Evolutionary conservation across 306 rosid genomes (phyloP).

Genomic region (Prosopis cineraria): DNA sequence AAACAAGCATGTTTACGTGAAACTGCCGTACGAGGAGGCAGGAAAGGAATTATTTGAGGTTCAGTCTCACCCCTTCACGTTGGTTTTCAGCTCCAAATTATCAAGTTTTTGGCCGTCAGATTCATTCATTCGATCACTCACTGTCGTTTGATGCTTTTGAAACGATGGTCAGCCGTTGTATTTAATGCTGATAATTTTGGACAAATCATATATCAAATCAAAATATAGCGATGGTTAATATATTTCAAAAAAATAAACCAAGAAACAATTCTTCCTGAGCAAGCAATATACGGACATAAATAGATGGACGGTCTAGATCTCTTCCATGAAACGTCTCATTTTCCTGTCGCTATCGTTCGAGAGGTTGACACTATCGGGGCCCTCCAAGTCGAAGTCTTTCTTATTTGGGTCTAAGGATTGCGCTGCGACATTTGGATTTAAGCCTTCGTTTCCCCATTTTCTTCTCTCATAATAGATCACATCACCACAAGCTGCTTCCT

Average conservation of each 20-base stretch:
- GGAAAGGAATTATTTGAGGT: too few species aligned
- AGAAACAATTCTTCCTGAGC: not conserved
- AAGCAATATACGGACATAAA: not conserved
- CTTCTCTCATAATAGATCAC: not conserved
- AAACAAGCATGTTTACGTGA: too few species aligned
- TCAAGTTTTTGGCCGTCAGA: too few species aligned
- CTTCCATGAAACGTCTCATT: not conserved
- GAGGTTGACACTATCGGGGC: not conserved
- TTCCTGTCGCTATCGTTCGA: not conserved
- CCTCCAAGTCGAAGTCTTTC: not conserved
- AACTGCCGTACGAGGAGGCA: too few species aligned
- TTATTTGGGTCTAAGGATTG: not conserved
- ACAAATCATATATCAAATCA: too few species aligned
- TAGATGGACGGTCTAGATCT: not conserved
- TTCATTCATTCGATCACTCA: too few species aligned
- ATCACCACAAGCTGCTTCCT: not conserved
- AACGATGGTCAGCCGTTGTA: too few species aligned
- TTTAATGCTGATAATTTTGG: too few species aligned
- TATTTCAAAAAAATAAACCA: not conserved
- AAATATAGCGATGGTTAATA: too few species aligned
- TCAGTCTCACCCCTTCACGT: too few species aligned
- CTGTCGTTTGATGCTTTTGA: too few species aligned
- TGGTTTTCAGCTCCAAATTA: too few species aligned
- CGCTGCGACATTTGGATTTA: not conserved
- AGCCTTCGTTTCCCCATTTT: not conserved